These are phyloP conservation scores for Pittosporum tobira DNA, from an alignment of 129 eudicot species.

Conservation along the genomic window DNA sequence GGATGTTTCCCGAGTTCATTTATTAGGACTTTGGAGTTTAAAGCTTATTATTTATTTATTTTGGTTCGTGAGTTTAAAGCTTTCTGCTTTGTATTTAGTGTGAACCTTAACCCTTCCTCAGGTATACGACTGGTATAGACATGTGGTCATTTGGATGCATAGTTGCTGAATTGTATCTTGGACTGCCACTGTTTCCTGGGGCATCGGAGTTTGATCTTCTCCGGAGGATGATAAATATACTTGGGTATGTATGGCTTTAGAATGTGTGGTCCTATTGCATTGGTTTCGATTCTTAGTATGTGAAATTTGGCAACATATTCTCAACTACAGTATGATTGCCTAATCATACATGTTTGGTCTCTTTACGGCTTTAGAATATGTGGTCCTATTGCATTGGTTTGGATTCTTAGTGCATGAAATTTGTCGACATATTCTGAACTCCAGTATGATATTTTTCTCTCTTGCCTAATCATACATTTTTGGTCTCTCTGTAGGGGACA, in stretches of 20 bases:
- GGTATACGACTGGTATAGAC: constrained; percentile 95
- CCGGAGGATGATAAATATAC: constrained; percentile 80
- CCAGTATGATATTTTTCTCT: neutral
- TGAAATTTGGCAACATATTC: neutral
- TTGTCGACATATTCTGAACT: neutral
- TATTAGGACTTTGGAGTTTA: neutral
- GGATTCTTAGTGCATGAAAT: neutral
- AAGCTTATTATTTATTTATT: neutral
- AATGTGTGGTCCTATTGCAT: constrained; percentile 4
- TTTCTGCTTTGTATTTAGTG: neutral
- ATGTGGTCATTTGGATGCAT: constrained; percentile 99
- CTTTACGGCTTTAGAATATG: constrained; percentile 8
- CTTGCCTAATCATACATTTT: constrained; percentile 11
- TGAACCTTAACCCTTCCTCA: constrained; percentile 48
- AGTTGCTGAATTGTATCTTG: constrained; percentile 95
- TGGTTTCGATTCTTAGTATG: neutral
- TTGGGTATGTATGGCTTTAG: constrained; percentile 66
- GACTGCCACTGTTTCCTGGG: constrained; percentile 95
- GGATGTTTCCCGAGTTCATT: neutral
- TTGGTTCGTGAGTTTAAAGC: too few species aligned
- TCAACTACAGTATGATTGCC: neutral
- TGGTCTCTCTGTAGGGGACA: constrained; percentile 49
- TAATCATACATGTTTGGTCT: too few species aligned
- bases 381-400: neutral
- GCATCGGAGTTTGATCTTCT: constrained; percentile 94